Evolutionary conservation across 2,329 filamentous ascomycete genomes (phyloP), one percentile per base, ranked within the genome.

Genomic region (Ceratocystis cubensis): DNA sequence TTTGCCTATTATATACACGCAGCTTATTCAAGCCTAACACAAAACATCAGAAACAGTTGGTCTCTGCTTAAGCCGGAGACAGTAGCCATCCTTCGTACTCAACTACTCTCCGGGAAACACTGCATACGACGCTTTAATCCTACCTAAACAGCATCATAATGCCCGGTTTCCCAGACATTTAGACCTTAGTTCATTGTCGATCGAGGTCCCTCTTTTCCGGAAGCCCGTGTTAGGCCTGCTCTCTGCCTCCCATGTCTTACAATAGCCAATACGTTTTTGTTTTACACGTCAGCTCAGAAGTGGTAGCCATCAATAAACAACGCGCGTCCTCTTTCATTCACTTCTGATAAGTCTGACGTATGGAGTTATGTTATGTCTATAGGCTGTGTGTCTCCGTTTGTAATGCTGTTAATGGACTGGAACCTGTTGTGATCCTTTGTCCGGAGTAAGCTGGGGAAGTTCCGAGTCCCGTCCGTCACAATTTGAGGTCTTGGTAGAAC

Each of bases 401-500:
- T n/a, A 59, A n/a, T 59, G 56, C 7, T 37, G 28, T 59, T n/a
- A 20, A 37, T 6, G 15, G 28, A 37, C 56, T 30, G 56, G 30
- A 7, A n/a, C n/a, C 37, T 37, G 15, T 61, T 41, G 28, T 61
- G 44, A n/a, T 48, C 44, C 33, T 62, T 41, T 65, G 33, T 20
- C 67, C 33, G 61, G 61, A 6, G 41, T 63, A 50, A 63, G 61
- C 44, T 63, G 61, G 61, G 61, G 61, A 63, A 63, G 61, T 33
- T 50, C 61, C 61, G 61, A 22, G 5, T n/a, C 28, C 17, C 7
- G 30, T 41, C 13, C 48, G 44, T 61, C 13, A 48, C 61, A 75
- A 63, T 74, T 69, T 46, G 73, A 71, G 3, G 72, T 70, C 46
- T 68, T 70, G 46, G 66, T 70, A 48, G 70, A 68, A 56, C 70